These are phyloP conservation scores for Erysimum cheiranthoides DNA, from an alignment of 345 rosid genomes.

Conservation along the genomic window DNA sequence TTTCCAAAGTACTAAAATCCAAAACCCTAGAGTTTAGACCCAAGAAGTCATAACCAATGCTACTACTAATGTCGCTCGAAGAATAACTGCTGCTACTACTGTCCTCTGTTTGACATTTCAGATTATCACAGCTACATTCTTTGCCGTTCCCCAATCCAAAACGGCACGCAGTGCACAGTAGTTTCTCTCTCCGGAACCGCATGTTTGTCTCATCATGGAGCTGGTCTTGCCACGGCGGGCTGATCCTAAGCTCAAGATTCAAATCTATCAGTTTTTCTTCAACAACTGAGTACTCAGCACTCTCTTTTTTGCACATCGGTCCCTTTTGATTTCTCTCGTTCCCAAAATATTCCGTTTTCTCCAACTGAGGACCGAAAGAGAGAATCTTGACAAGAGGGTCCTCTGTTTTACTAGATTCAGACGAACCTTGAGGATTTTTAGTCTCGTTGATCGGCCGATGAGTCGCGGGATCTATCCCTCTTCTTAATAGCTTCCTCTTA, in stretches of 20 bases:
- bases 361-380: constrained; percentile 29
- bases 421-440: constrained; percentile 12
- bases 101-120: constrained; percentile 33
- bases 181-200: constrained; percentile 39
- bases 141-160: constrained; percentile 62
- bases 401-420: constrained; percentile 21
- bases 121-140: constrained; percentile 56
- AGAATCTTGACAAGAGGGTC: constrained; percentile 33
- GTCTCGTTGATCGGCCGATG: constrained; percentile 66
- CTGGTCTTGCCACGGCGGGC: constrained; percentile 66
- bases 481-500: constrained; percentile 75
- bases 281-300: constrained; percentile 34
- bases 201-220: constrained; percentile 33
- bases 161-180: constrained; percentile 57
- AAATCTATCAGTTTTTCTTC: constrained; percentile 68
- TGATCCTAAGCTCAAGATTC: constrained; percentile 87
- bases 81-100: constrained; percentile 42
- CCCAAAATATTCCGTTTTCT: constrained; percentile 1
- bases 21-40: constrained; percentile 70
- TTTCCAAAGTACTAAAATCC: constrained; percentile 72
- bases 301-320: constrained; percentile 45
- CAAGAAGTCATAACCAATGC: constrained; percentile 72
- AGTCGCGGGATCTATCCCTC: constrained; percentile 80
- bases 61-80: constrained; percentile 37
- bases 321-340: constrained; percentile 15